Evolutionary conservation across 2,329 filamentous ascomycete genomes (phyloP).

Genomic region (Grosmannia penicillata): DNA sequence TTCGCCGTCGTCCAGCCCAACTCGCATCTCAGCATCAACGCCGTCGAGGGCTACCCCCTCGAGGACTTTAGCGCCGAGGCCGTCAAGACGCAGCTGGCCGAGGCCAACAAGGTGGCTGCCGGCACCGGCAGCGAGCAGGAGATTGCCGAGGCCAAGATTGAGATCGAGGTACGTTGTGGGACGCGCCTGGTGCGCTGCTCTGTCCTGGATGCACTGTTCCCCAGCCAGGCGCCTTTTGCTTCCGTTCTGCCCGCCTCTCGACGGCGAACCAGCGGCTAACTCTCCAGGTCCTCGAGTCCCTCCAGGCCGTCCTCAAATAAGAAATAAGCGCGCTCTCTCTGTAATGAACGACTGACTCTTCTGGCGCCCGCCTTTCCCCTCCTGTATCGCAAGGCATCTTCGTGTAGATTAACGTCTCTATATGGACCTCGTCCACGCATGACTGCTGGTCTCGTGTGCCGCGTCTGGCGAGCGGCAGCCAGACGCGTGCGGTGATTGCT

Average conservation of each 20-base stretch:
- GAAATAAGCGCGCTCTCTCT: neutral
- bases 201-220: neutral
- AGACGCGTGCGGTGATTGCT: no score
- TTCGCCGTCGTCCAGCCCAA: slow-evolving; percentile 95
- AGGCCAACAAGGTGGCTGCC: slow-evolving; percentile 87
- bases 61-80: slow-evolving; percentile 93
- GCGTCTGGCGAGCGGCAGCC: no score
- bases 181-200: neutral
- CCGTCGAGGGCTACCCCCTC: slow-evolving; percentile 83
- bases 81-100: slow-evolving; percentile 76
- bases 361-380: neutral
- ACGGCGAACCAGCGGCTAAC: no score
- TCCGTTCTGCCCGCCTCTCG: no score
- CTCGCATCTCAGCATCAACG: slow-evolving; percentile 94
- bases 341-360: neutral
- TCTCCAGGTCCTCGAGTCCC: slow-evolving; percentile 62
- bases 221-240: no score
- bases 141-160: slow-evolving; percentile 97
- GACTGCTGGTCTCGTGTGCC: no score
- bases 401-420: slow-evolving; percentile 23
- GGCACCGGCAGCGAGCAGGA: slow-evolving; percentile 92
- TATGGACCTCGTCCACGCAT: no score
- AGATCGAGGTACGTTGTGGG: slow-evolving; percentile 64
- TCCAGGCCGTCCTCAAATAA: slow-evolving; percentile 72
- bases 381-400: slow-evolving; percentile 8